Evolutionary conservation across 768 basidiomycete species (phyloP).

Genomic region (Mrakia gelida): DNA sequence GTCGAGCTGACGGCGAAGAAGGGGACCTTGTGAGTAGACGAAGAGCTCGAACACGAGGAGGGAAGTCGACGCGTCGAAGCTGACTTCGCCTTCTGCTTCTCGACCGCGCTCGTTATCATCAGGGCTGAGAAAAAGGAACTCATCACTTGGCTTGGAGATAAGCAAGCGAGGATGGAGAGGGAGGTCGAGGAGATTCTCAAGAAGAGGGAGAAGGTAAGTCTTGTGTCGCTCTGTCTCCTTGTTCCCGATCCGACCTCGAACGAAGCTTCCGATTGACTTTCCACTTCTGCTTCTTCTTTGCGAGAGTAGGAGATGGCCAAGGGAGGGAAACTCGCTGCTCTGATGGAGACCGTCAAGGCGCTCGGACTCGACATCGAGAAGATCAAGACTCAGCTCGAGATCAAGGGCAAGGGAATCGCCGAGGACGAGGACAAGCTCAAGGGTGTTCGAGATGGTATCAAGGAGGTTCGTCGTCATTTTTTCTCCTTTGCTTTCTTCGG

Average conservation of each 20-base stretch:
- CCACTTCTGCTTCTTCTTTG: background rate
- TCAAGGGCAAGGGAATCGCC: conserved; percentile 65
- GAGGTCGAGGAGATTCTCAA: conserved; percentile 57
- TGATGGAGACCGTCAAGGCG: conserved; percentile 73
- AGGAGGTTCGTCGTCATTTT: conserved; percentile 57
- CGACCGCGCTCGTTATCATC: background rate
- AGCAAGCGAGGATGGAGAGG: conserved; percentile 31
- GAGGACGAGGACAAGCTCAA: conserved; percentile 68
- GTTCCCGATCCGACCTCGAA: no score
- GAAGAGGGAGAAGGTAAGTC: conserved; percentile 59
- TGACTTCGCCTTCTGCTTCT: background rate
- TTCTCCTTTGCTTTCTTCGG: background rate
- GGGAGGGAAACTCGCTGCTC: conserved; percentile 81
- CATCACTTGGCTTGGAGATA: conserved; percentile 21
- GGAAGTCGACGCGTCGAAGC: background rate
- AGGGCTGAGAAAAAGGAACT: conserved; percentile 23
- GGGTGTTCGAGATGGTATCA: conserved; percentile 55
- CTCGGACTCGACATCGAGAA: conserved; percentile 77
- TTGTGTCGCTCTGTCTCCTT: background rate
- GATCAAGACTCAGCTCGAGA: conserved; percentile 75
- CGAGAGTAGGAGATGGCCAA: conserved; percentile 69
- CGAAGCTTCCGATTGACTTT: no score
- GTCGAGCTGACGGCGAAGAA: conserved; percentile 36
- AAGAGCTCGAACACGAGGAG: background rate
- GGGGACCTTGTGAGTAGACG: background rate